Evolutionary conservation across 805 yeast genomes (phyloP).

Genomic region (Starmerella cellae): DNA sequence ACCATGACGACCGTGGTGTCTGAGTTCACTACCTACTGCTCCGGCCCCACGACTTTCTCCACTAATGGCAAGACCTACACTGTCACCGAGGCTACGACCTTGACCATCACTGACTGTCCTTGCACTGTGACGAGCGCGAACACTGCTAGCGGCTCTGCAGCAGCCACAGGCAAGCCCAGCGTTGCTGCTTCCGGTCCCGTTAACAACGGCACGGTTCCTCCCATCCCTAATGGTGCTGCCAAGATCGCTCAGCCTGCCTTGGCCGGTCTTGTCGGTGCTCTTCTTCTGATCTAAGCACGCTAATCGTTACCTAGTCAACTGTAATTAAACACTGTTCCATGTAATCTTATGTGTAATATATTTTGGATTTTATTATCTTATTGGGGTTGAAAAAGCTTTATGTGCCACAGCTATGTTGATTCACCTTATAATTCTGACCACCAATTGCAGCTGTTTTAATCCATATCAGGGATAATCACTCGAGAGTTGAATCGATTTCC

Average conservation of each 20-base stretch:
- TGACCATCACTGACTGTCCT: conserved; percentile 45
- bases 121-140: conserved; percentile 28
- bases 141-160: conserved; percentile 23
- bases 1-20: conserved; percentile 10
- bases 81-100: conserved; percentile 56
- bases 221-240: not conserved
- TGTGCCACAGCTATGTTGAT: too few species aligned
- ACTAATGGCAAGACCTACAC: conserved; percentile 53
- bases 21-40: conserved; percentile 36
- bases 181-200: not conserved
- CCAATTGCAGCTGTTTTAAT: too few species aligned
- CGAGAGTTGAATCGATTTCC: too few species aligned
- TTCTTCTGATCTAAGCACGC: not conserved
- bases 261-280: not conserved
- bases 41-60: conserved; percentile 38
- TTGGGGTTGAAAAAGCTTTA: too few species aligned
- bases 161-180: conserved; percentile 4
- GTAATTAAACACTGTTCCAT: too few species aligned
- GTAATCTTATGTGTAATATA: too few species aligned
- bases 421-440: too few species aligned
- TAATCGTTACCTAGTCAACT: too few species aligned
- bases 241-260: not conserved
- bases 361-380: too few species aligned
- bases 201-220: conserved; percentile 5
- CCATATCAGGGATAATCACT: too few species aligned